These are phyloP conservation scores for Arxiozyma bovina DNA, from an alignment of 1,139 yeast genomes.

Conservation along the genomic window DNA sequence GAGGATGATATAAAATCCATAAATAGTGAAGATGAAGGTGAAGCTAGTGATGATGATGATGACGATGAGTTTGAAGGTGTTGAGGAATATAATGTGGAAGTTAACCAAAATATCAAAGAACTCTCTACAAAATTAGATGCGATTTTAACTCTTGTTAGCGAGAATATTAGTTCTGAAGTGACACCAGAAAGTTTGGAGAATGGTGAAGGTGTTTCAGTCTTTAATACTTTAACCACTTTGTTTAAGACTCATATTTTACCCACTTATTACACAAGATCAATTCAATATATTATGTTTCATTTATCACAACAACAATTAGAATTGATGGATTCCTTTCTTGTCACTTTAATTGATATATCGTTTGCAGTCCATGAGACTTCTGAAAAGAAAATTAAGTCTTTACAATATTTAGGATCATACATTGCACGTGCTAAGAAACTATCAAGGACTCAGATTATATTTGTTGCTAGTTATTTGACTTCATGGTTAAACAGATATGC, in stretches of 20 bases:
- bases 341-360: slow-evolving; percentile 73
- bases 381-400: slow-evolving; percentile 74
- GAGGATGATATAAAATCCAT: slow-evolving; percentile 57
- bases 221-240: slow-evolving; percentile 63
- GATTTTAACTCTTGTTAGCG: slow-evolving; percentile 49
- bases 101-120: slow-evolving; percentile 46
- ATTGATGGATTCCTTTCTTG: slow-evolving; percentile 77
- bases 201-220: slow-evolving; percentile 66
- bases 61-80: slow-evolving; percentile 34
- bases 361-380: slow-evolving; percentile 57
- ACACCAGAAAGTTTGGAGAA: slow-evolving; percentile 43
- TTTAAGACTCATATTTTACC: slow-evolving; percentile 81
- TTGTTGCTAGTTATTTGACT: slow-evolving; percentile 68
- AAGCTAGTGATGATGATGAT: slow-evolving; percentile 28
- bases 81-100: slow-evolving; percentile 38
- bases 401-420: slow-evolving; percentile 87
- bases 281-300: slow-evolving; percentile 77
- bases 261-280: slow-evolving; percentile 84
- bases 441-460: slow-evolving; percentile 61
- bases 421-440: slow-evolving; percentile 79
- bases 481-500: slow-evolving; percentile 80
- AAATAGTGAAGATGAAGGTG: slow-evolving; percentile 27
- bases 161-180: slow-evolving; percentile 42
- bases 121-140: slow-evolving; percentile 63
- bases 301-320: slow-evolving; percentile 76